Evolutionary conservation across 345 rosid species (phyloP).

Genomic region (Draba incana): DNA sequence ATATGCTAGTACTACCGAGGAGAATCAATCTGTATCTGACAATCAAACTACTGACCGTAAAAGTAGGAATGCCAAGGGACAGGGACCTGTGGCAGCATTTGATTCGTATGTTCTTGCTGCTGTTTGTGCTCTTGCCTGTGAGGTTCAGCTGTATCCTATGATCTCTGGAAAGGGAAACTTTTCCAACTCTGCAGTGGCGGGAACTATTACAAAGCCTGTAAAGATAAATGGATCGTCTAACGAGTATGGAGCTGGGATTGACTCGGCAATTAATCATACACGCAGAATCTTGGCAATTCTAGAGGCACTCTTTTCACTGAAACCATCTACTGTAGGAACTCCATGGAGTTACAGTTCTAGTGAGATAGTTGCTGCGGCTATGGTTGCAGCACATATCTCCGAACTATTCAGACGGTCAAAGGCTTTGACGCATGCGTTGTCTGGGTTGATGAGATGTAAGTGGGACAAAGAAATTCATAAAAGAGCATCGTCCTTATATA

Average conservation of each 20-base stretch:
- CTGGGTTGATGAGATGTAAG: conserved; percentile 84
- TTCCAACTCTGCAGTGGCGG: conserved; percentile 46
- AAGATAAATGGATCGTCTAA: conserved; percentile 63
- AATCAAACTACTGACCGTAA: conserved; percentile 49
- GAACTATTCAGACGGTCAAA: conserved; percentile 88
- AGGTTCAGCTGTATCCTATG: conserved; percentile 88
- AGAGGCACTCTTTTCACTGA: conserved; percentile 91
- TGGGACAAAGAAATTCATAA: conserved; percentile 83
- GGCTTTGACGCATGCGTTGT: conserved; percentile 86
- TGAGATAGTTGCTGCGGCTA: conserved; percentile 99
- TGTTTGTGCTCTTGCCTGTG: conserved; percentile 95
- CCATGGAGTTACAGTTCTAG: conserved; percentile 94
- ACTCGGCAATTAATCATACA: conserved; percentile 85
- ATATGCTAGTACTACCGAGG: conserved; percentile 49
- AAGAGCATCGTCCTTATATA: conserved; percentile 83
- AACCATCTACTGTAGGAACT: conserved; percentile 92
- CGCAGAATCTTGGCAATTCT: conserved; percentile 85
- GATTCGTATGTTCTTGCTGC: conserved; percentile 97
- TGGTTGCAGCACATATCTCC: conserved; percentile 99
- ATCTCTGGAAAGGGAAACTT: conserved; percentile 60
- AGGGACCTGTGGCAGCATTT: conserved; percentile 96
- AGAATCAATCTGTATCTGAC: conserved; percentile 43
- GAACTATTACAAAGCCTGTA: conserved; percentile 50
- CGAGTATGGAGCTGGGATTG: conserved; percentile 59
- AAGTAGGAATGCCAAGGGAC: conserved; percentile 62